Conservation (phyloP, 305 asterid species). For the Ajuga reptans region DNA sequence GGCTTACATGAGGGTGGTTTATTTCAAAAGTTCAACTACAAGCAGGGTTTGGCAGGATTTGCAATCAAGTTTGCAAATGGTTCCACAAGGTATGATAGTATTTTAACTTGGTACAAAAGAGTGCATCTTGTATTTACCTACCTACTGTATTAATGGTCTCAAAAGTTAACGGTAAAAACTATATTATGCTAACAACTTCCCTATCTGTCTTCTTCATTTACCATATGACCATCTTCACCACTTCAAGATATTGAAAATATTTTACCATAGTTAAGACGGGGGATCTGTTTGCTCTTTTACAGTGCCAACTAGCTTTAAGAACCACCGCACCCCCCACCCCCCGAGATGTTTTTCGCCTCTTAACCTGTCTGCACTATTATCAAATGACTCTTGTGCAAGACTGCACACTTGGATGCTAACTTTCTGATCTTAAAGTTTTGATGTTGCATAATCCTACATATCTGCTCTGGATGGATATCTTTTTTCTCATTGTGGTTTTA, state of each 20-base stretch:
- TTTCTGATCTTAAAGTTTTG: not conserved
- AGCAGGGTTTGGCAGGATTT: conserved; percentile 53
- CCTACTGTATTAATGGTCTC: not conserved
- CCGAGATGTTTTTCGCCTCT: no score
- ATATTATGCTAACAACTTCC: not conserved
- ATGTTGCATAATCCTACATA: not conserved
- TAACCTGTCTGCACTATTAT: not conserved
- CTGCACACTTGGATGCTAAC: not conserved
- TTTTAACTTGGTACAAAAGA: conserved; percentile 6
- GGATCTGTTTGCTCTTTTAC: not conserved
- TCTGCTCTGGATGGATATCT: not conserved
- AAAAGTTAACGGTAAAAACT: not conserved
- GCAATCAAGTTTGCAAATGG: conserved; percentile 61
- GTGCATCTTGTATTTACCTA: not conserved
- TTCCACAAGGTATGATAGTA: conserved; percentile 53
- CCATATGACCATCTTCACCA: not conserved
- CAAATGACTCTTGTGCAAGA: not conserved
- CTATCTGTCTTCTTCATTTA: not conserved
- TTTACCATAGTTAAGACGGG: not conserved
- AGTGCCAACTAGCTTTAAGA: not conserved
- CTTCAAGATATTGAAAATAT: not conserved
- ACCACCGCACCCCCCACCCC: not conserved
- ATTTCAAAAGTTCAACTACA: conserved; percentile 55
- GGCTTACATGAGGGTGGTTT: conserved; percentile 67
- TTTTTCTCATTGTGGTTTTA: not conserved